These are phyloP conservation scores for Erigeron philadelphicus DNA, from an alignment of 140 eudicot genomes.

Conservation along the genomic window DNA sequence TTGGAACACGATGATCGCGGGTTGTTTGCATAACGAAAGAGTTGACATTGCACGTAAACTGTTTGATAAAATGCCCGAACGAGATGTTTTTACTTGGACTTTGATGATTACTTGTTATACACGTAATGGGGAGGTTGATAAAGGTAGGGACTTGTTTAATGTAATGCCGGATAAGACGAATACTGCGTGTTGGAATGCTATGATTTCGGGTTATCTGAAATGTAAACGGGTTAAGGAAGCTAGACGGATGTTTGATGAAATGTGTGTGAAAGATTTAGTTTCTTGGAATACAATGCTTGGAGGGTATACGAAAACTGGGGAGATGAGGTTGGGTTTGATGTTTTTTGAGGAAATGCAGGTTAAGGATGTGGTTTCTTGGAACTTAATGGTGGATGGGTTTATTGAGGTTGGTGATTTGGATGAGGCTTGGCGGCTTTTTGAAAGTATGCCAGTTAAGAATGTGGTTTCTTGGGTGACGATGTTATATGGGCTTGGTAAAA, in stretches of 20 bases:
- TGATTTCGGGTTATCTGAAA: constrained; percentile 45
- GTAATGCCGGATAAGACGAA: constrained; percentile 40
- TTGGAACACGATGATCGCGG: constrained; percentile 65
- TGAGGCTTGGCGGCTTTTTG: constrained; percentile 41
- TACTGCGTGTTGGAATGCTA: constrained; percentile 57
- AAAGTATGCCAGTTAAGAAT: constrained; percentile 40
- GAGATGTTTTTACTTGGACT: constrained; percentile 40
- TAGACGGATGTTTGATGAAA: constrained; percentile 40
- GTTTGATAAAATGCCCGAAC: constrained; percentile 44
- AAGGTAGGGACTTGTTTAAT: constrained; percentile 38
- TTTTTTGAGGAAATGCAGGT: constrained; percentile 45
- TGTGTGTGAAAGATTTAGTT: constrained; percentile 43
- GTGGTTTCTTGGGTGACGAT: constrained; percentile 62
- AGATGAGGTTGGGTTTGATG: constrained; percentile 35
- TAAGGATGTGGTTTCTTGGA: constrained; percentile 64
- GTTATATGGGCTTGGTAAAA: constrained; percentile 41
- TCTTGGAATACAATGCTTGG: constrained; percentile 60
- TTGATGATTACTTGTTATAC: constrained; percentile 51
- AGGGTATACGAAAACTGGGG: constrained; percentile 46
- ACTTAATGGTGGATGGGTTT: constrained; percentile 57
- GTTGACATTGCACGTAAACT: constrained; percentile 39
- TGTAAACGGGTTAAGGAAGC: constrained; percentile 32
- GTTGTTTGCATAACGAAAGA: constrained; percentile 38
- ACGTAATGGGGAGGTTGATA: constrained; percentile 37
- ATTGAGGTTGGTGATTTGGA: constrained; percentile 42